Conservation (phyloP, 441 rosid genomes). For the Euphorbia schlechtendalii region DNA sequence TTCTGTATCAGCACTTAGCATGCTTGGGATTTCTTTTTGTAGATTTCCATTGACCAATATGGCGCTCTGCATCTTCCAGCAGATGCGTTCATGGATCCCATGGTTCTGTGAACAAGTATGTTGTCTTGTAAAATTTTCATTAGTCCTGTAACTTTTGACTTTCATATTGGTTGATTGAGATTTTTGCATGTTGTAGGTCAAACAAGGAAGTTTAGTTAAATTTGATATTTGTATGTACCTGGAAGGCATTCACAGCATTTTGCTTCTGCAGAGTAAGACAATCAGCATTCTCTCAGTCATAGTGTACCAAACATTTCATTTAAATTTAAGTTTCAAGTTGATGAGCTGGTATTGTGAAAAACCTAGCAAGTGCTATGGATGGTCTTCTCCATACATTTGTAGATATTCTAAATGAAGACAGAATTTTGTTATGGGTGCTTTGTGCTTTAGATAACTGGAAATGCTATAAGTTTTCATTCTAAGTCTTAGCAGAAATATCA, state of each 20-base stretch:
- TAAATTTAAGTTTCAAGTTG: neutral
- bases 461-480: conserved; percentile 2
- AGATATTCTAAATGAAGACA: conserved; percentile 14
- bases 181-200: conserved; percentile 45
- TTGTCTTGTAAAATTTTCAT: conserved; percentile 20
- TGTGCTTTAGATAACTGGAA: conserved; percentile 1
- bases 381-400: conserved; percentile 1
- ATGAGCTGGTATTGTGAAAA: neutral
- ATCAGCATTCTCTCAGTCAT: conserved; percentile 7
- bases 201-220: conserved; percentile 33
- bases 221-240: conserved; percentile 58
- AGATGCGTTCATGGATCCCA: conserved; percentile 74
- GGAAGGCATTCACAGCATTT: conserved; percentile 69
- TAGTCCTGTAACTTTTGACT: conserved; percentile 6
- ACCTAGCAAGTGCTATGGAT: neutral
- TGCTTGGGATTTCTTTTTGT: conserved; percentile 74
- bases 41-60: conserved; percentile 47
- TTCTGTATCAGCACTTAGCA: conserved; percentile 73
- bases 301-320: conserved; percentile 10
- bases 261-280: conserved; percentile 63
- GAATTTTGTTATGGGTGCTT: neutral
- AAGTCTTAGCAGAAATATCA: neutral
- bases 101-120: conserved; percentile 81
- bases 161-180: conserved; percentile 16
- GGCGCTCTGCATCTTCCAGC: conserved; percentile 49